Conservation (phyloP, 78 protist species). For the Isochrysis galbana region DNA sequence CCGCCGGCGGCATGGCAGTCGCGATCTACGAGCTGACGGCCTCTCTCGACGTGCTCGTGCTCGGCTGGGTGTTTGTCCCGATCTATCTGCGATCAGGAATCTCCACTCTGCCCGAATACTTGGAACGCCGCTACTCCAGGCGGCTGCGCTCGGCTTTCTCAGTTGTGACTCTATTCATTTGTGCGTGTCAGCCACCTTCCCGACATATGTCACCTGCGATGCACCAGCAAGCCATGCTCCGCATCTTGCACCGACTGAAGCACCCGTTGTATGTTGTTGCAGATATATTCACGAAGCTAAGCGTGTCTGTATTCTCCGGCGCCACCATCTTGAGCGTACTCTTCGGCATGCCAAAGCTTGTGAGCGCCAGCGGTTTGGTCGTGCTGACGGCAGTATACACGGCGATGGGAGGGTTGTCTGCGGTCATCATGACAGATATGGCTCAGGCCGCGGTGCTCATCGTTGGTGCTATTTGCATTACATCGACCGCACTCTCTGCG, state of each 20-base stretch:
- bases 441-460: slow-evolving; percentile 46
- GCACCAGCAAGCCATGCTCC: too few species aligned
- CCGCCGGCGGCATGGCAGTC: slow-evolving; percentile 45
- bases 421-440: slow-evolving; percentile 61
- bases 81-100: slow-evolving; percentile 34
- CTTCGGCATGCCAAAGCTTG: slow-evolving; percentile 30
- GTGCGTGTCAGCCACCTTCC: too few species aligned
- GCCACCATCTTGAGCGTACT: slow-evolving; percentile 35
- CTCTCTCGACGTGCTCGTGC: background rate
- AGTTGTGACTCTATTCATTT: slow-evolving; percentile 34
- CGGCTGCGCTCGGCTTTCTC: background rate
- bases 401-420: slow-evolving; percentile 45
- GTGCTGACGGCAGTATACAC: slow-evolving; percentile 51
- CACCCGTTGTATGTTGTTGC: too few species aligned
- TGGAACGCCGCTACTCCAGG: slow-evolving; percentile 31
- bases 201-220: too few species aligned
- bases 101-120: slow-evolving; percentile 46
- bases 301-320: slow-evolving; percentile 48
- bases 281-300: slow-evolving; percentile 54
- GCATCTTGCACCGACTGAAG: too few species aligned
- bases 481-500: background rate
- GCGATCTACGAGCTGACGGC: slow-evolving; percentile 44
- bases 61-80: slow-evolving; percentile 51
- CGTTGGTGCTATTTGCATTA: slow-evolving; percentile 31
- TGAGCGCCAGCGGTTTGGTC: slow-evolving; percentile 18